Evolutionary conservation across 306 rosid genomes (phyloP).

Genomic region (Luffa aegyptiaca): DNA sequence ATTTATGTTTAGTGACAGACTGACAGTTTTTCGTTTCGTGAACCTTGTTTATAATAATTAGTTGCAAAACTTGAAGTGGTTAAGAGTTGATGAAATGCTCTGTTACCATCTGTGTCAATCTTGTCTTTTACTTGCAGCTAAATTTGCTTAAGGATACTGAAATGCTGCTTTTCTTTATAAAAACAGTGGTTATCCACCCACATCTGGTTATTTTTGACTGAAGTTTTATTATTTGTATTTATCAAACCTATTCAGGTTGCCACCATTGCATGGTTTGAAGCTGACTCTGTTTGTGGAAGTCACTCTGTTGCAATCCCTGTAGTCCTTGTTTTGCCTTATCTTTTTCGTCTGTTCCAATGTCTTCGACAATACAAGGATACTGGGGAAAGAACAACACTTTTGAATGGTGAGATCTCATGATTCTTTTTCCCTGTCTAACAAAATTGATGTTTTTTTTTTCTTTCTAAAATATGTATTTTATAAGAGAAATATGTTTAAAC

Average conservation of each 20-base stretch:
- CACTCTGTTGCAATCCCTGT: conserved; percentile 89
- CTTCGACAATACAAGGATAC: conserved; percentile 93
- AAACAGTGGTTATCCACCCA: neutral
- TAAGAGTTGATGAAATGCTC: neutral
- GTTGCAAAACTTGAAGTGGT: neutral
- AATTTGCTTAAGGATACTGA: neutral
- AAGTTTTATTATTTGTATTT: conserved; percentile 17
- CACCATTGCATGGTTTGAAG: conserved; percentile 99
- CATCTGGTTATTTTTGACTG: neutral
- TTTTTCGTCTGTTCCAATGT: conserved; percentile 92
- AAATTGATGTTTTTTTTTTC: neutral
- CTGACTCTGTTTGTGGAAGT: conserved; percentile 97
- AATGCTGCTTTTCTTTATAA: neutral
- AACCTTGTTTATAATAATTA: neutral
- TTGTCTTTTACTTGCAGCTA: neutral
- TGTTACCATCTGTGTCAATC: neutral
- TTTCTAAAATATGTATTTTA: neutral
- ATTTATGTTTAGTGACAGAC: neutral
- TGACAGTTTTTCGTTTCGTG: neutral
- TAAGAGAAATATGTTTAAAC: neutral
- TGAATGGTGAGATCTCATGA: conserved; percentile 58
- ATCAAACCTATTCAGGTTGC: conserved; percentile 65
- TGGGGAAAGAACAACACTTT: conserved; percentile 66
- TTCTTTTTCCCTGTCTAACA: neutral
- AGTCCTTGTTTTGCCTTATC: conserved; percentile 91